Evolutionary conservation across 495 filamentous ascomycete genomes (phyloP), one percentile per base, ranked within the genome.

Genomic region (Hamigera avellanea): DNA sequence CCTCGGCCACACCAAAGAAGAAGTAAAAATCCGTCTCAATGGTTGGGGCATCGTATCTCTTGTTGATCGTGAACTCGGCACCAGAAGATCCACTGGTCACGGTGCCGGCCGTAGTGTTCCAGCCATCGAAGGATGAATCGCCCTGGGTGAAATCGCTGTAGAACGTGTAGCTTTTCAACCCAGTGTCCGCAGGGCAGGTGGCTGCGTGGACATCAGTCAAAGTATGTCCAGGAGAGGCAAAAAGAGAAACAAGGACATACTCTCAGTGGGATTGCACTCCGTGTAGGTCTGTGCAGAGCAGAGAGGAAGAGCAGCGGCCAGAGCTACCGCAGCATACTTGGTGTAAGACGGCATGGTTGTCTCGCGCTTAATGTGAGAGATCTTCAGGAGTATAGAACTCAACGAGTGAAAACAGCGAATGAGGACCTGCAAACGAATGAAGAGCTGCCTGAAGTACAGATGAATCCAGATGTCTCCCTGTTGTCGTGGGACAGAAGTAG

Each of bases 1-100:
- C 72, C 46, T 81, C 76, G 30, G 81, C 67, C 39, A 71, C 68
- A 29, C 84, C 86, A 46, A 79, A 87, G 60, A 87, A 78, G 66
- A 89, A 73, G 63, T 82, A 84, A 52, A 78, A 83, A 41, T 78
- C 67, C 26, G 80, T 73, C 33, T 73, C 64, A 44, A 93, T 75
- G 23, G 82, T 86, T 12, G 85, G 82, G 2, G 81, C 74, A 47
- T 91, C 79, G 40, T 75, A 73, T 41, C 70, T 59, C 61, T 85
- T 75, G 48, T 49, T 56, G 53, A 94, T 72, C 33, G 73, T 81
- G 68, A 93, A 84, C 36, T 69, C 70, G 21, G 78, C 80, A 25
- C 80, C 80, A 10, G 68, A 45, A 33, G 71, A 53, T 15, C 49
- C 45, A 19, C 62, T 66, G 19, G 44, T 59, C 39, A 86, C 63